Conservation (phyloP, 2,329 filamentous ascomycete species). For the Penicillium sp. region DNA sequence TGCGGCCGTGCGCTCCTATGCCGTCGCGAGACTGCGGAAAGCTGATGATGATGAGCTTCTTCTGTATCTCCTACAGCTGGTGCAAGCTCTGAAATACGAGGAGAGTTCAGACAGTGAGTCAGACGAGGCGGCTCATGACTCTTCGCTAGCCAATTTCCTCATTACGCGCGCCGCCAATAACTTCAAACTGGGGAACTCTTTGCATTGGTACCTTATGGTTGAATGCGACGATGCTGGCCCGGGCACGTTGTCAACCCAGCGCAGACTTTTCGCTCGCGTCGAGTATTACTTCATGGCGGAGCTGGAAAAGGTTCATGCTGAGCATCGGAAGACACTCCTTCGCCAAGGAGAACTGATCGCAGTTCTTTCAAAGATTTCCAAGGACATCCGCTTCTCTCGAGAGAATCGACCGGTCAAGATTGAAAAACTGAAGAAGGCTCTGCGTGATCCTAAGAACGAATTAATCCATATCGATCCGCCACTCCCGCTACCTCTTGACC, state of each 20-base stretch:
- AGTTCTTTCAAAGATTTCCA: constrained; percentile 83
- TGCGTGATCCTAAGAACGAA: constrained; percentile 90
- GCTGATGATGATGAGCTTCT: constrained; percentile 90
- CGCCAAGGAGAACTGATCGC: constrained; percentile 89
- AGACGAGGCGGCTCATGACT: constrained; percentile 68
- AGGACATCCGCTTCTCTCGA: constrained; percentile 79
- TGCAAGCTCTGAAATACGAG: constrained; percentile 95
- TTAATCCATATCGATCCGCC: constrained; percentile 80
- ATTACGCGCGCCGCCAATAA: constrained; percentile 86
- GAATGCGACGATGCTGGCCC: constrained; percentile 84
- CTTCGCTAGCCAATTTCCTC: constrained; percentile 84
- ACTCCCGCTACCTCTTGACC: constrained; percentile 84
- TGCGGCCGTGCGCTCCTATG: constrained; percentile 83
- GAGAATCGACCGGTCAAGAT: constrained; percentile 78
- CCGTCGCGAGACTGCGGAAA: constrained; percentile 87
- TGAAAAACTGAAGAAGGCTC: constrained; percentile 78
- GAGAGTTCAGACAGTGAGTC: constrained; percentile 65
- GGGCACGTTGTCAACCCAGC: constrained; percentile 72
- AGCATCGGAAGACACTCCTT: constrained; percentile 72
- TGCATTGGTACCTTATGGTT: constrained; percentile 99
- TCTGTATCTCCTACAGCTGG: constrained; percentile 87
- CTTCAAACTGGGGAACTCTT: constrained; percentile 87
- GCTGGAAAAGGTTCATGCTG: constrained; percentile 72
- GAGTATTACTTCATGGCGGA: constrained; percentile 96
- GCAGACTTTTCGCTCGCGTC: constrained; percentile 86